Percentiles rank a stretch among this genome's conserved stretches.
These are phyloP conservation scores for Diplotaxis tenuifolia DNA, from an alignment of 345 rosid species.

Conservation along the genomic window DNA sequence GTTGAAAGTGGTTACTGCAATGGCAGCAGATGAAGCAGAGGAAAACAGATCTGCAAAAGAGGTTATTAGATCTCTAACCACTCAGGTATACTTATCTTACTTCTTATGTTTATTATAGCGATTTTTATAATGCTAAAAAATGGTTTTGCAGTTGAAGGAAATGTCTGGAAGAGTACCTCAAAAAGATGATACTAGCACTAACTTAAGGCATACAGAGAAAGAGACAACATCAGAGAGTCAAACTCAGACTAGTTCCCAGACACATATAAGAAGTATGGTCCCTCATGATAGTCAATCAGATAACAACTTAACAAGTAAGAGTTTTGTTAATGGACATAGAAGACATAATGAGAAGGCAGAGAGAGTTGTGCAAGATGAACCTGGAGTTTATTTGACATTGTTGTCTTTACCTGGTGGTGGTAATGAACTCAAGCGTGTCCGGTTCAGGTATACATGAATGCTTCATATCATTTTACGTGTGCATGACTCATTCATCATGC, in stretches of 20 bases:
- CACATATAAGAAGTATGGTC: constrained; percentile 37
- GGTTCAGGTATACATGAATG: constrained; percentile 67
- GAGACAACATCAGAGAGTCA: constrained; percentile 15
- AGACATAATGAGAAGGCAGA: constrained; percentile 52
- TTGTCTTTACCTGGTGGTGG: constrained; percentile 57
- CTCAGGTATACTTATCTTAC: constrained; percentile 52
- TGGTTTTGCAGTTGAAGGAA: constrained; percentile 62
- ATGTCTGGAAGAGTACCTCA: constrained; percentile 50
- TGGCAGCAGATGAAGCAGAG: constrained; percentile 82
- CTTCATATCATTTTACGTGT: background rate
- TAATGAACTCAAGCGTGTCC: constrained; percentile 76
- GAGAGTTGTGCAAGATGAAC: constrained; percentile 68
- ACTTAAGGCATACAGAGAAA: constrained; percentile 33
- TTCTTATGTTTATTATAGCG: background rate
- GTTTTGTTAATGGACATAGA: constrained; percentile 44
- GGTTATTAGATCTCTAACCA: constrained; percentile 66
- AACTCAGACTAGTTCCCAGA: constrained; percentile 30
- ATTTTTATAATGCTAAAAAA: background rate
- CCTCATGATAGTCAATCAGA: constrained; percentile 42
- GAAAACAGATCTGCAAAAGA: constrained; percentile 83
- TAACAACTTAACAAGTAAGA: constrained; percentile 37
- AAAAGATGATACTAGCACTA: constrained; percentile 34
- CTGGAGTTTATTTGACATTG: constrained; percentile 75
- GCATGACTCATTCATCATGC: background rate
- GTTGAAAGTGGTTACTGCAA: constrained; percentile 64